phyloP scores from a whole-genome alignment of 768 basidiomycete genomes.

The Atractiella rhizophila region DNA sequence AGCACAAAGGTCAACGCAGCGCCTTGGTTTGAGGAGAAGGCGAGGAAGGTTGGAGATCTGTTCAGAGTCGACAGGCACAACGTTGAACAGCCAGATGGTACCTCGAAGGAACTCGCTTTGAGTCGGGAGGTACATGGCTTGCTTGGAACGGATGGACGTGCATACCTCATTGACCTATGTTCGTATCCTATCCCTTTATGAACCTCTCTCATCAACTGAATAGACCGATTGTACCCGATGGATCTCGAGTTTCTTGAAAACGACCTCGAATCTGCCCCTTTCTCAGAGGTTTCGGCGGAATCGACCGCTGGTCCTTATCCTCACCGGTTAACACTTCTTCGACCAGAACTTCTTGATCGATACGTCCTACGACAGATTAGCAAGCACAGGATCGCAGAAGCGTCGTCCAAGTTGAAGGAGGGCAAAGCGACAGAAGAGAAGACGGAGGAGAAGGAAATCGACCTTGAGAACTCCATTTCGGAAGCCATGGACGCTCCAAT shows the following conservation, averaged over 20 bases:
- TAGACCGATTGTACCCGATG: slow-evolving; percentile 22
- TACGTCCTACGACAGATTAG: slow-evolving; percentile 27
- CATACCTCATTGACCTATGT: slow-evolving; percentile 25
- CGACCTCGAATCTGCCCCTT: slow-evolving; percentile 17
- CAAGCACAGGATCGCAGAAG: no score
- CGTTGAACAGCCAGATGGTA: slow-evolving; percentile 20
- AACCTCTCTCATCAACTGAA: not conserved
- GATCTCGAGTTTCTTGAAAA: slow-evolving; percentile 27
- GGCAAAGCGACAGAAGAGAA: slow-evolving; percentile 21
- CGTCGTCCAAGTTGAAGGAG: no score
- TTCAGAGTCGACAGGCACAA: slow-evolving; percentile 23
- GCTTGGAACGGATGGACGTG: slow-evolving; percentile 24
- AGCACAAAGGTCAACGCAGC: slow-evolving; percentile 8
- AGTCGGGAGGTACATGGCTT: slow-evolving; percentile 26
- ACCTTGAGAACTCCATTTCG: slow-evolving; percentile 1
- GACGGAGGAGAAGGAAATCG: slow-evolving; percentile 12
- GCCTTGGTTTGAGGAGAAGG: slow-evolving; percentile 22
- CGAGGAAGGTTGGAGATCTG: slow-evolving; percentile 22
- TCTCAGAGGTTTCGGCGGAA: not conserved
- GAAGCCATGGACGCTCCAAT: slow-evolving; percentile 4
- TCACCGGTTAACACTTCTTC: slow-evolving; percentile 24
- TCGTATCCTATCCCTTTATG: not conserved
- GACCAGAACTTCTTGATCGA: slow-evolving; percentile 24
- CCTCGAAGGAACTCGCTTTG: slow-evolving; percentile 21
- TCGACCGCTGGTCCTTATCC: slow-evolving; percentile 18